Base-by-base conservation (phyloP, 805 yeast genomes). In the Isabelozyma rhagii region DNA sequence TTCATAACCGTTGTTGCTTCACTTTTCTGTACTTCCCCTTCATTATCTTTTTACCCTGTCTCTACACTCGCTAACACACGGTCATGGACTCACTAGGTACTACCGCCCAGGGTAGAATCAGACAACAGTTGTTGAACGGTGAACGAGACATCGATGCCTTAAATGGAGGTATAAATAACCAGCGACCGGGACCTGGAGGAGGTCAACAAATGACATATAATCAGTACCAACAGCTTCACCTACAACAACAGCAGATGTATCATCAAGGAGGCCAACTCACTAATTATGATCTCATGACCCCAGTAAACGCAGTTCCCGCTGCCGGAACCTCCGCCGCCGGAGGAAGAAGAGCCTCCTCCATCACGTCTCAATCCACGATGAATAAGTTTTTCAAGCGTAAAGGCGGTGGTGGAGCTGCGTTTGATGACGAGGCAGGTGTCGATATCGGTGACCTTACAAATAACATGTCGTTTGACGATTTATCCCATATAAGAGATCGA, bases 401-500 rank as follows among this genome's bases (percentile, higher is more conserved):
- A 27, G 58, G 55, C 47, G 66, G 55, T 29, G 59, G 56, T 14
- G 46, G 42, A 40, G 64, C 56, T 5, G 62, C 60, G 17, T 72
- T 71, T 41, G 74, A 71, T 46, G 78, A 73, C 8, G 74, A 71
- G 4, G 43, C 50, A 6, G 76, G 75, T 17, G 71, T 67, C 1
- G 76, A 71, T 49, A 57, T 69, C 28, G 65, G 60, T 42, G 68
- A 67, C 36, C 51, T 69, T 36, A 62, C 72, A 4, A 67, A 69
- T 15, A 63, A 65, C 25, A 67, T 85, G 53, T 79, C 89, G 0
- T 84, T 85, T 54, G 82, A 80, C 53, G 92, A 87, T 58, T 69
- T 88, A 8, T 70, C 82, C 21, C 84, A 84, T 45, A 67, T 84
- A 1, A 71, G 85, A 46, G 89, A 84, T 55, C 76, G 86, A 39